Evolutionary conservation across 2,329 filamentous ascomycete species (phyloP).

Genomic region (Ophiosphaerella korrae): DNA sequence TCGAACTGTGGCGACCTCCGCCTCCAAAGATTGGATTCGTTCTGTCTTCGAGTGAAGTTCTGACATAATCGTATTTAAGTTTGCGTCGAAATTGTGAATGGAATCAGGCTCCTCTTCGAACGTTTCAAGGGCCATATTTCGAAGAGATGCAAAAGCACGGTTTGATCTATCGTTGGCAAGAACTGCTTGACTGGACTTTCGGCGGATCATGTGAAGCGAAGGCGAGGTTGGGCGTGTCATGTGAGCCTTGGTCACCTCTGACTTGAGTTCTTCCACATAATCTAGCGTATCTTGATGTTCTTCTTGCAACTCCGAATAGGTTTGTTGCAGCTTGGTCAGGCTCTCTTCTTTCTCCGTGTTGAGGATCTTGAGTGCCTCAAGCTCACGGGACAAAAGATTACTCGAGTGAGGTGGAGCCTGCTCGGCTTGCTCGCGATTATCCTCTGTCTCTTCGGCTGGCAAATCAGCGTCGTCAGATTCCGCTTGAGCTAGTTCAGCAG

Average conservation of each 20-base stretch:
- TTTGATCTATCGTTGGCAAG: constrained; percentile 89
- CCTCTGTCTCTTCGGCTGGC: constrained; percentile 52
- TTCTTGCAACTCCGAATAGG: constrained; percentile 81
- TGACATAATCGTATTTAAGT: constrained; percentile 89
- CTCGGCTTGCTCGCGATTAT: constrained; percentile 61
- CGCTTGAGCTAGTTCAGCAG: constrained; percentile 89
- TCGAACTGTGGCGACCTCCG: constrained; percentile 79
- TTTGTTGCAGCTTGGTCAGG: constrained; percentile 73
- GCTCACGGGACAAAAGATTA: constrained; percentile 57
- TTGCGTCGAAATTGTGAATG: constrained; percentile 90
- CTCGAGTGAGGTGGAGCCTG: constrained; percentile 7
- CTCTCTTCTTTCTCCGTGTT: constrained; percentile 78
- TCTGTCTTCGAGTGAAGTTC: constrained; percentile 87
- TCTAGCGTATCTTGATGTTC: constrained; percentile 82
- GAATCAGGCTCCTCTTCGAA: constrained; percentile 81
- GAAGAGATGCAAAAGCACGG: constrained; percentile 84
- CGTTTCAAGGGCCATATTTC: constrained; percentile 85
- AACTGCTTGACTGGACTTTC: constrained; percentile 90
- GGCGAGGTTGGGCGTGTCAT: constrained; percentile 65
- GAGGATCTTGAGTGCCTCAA: constrained; percentile 72
- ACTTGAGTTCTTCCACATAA: constrained; percentile 89
- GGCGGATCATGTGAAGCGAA: constrained; percentile 79
- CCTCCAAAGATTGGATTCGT: constrained; percentile 86
- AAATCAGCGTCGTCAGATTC: constrained; percentile 60
- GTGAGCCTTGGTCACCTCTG: constrained; percentile 80